phyloP scores from a whole-genome alignment of 2,329 filamentous ascomycete species.

The Exophiala calicioides region DNA sequence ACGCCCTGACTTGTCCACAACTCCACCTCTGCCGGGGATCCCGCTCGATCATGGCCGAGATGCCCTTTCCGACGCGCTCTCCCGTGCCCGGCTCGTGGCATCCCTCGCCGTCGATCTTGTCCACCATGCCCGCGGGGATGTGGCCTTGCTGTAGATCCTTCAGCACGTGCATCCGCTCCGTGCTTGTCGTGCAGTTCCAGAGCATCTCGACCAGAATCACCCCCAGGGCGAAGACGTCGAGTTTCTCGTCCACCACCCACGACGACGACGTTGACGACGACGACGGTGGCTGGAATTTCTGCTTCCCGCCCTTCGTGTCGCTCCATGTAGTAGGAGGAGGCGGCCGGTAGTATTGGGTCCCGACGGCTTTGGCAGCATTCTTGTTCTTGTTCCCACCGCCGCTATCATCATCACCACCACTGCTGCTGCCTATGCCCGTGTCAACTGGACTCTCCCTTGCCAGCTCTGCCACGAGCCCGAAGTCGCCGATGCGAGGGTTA shows the following conservation, averaged over 20 bases:
- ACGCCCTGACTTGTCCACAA: slow-evolving; percentile 39
- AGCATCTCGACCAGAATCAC: slow-evolving; percentile 60
- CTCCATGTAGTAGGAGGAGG: slow-evolving; percentile 37
- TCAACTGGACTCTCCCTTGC: slow-evolving; percentile 16
- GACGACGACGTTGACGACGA: no score
- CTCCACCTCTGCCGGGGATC: slow-evolving; percentile 40
- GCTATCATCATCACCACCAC: no score
- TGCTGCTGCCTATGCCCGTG: no score
- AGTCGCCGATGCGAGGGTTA: slow-evolving; percentile 66
- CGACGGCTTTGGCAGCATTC: slow-evolving; percentile 50
- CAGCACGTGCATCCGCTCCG: slow-evolving; percentile 49
- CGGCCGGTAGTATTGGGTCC: slow-evolving; percentile 65
- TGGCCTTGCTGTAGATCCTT: slow-evolving; percentile 37
- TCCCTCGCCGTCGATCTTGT: slow-evolving; percentile 40
- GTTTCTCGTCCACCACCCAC: slow-evolving; percentile 57
- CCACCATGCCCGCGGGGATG: slow-evolving; percentile 42
- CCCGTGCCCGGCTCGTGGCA: slow-evolving; percentile 35
- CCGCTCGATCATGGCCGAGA: slow-evolving; percentile 45
- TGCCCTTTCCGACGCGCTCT: slow-evolving; percentile 40
- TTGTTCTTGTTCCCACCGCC: neutral
- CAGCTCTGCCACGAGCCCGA: slow-evolving; percentile 62
- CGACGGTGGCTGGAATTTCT: slow-evolving; percentile 8
- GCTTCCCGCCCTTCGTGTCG: slow-evolving; percentile 14
- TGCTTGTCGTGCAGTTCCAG: slow-evolving; percentile 54
- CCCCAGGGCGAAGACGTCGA: slow-evolving; percentile 45